Percentiles rank a stretch among this genome's conserved stretches.
phyloP scores from a whole-genome alignment of 75 land plant species.

The Larix kaempferi region DNA sequence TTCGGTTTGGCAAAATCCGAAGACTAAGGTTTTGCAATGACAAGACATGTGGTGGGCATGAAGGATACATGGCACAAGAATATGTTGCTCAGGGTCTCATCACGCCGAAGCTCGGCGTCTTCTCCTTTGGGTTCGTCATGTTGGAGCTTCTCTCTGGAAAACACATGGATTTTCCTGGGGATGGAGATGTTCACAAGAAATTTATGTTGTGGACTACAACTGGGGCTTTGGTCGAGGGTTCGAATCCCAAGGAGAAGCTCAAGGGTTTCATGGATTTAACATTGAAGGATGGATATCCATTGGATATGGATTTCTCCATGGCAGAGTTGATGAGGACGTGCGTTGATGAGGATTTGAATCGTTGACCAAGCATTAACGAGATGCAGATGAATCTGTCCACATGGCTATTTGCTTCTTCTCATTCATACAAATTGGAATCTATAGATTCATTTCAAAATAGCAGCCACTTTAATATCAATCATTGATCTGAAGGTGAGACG shows the following conservation, averaged over 20 bases:
- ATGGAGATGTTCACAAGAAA: neutral
- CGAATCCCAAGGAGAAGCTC: no score
- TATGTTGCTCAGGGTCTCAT: conserved; percentile 57
- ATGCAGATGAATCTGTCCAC: no score
- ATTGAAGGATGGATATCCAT: no score
- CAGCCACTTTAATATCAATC: no score
- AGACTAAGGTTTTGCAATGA: conserved; percentile 13
- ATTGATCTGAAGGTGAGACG: no score
- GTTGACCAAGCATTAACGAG: conserved; percentile 44
- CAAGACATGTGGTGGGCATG: conserved; percentile 48
- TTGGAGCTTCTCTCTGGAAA: conserved; percentile 68
- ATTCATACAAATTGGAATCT: no score
- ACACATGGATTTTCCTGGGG: conserved; percentile 21
- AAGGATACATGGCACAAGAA: conserved; percentile 80
- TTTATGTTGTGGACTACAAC: no score
- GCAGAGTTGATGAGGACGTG: conserved; percentile 25
- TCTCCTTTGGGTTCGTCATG: conserved; percentile 70
- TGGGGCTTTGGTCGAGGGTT: no score
- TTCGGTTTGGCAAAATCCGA: conserved; percentile 45
- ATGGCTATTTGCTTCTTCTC: no score
- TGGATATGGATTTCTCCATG: conserved; percentile 17
- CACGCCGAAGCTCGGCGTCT: conserved; percentile 48
- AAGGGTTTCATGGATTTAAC: no score
- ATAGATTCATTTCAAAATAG: no score
- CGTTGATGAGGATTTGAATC: no score